Percentiles rank a stretch among this genome's conserved stretches.
phyloP scores from a whole-genome alignment of 2,329 filamentous ascomycete species.

The Alternaria tenuissima region DNA sequence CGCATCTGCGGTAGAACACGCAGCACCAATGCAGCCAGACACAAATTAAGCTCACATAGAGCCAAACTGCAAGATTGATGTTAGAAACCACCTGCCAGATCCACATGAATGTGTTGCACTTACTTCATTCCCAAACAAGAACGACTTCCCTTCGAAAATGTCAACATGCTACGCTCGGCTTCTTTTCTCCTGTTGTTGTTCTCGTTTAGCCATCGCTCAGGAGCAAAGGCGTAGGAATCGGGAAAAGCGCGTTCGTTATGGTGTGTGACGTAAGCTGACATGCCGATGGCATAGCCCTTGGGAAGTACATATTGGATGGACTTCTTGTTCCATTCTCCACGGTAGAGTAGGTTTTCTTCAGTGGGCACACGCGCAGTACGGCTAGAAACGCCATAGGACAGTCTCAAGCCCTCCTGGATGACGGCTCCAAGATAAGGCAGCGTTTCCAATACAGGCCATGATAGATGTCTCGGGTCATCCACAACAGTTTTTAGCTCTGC shows the following conservation, averaged over 20 bases:
- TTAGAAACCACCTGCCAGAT: not conserved
- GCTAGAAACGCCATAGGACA: constrained; percentile 38
- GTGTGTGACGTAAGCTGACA: constrained; percentile 37
- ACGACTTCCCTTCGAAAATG: constrained; percentile 44
- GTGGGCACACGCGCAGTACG: constrained; percentile 36
- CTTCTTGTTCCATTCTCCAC: constrained; percentile 37
- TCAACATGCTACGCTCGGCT: constrained; percentile 39
- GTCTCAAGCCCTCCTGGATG: constrained; percentile 42
- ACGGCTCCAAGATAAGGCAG: constrained; percentile 46
- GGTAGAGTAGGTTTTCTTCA: constrained; percentile 33
- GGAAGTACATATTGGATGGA: constrained; percentile 32
- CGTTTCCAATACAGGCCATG: constrained; percentile 33
- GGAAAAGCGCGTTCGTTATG: constrained; percentile 38
- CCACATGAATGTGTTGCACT: constrained; percentile 14
- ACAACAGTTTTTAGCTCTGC: constrained; percentile 33
- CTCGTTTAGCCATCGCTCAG: constrained; percentile 43
- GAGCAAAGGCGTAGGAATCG: constrained; percentile 34
- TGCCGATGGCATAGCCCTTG: constrained; percentile 34
- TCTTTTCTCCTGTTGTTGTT: constrained; percentile 33
- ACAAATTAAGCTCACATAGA: constrained; percentile 32
- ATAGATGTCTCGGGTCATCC: constrained; percentile 22
- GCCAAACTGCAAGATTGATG: constrained; percentile 24
- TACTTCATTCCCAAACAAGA: constrained; percentile 47
- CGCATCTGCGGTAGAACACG: constrained; percentile 37
- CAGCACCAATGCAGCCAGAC: constrained; percentile 30